These are phyloP conservation scores for Schizothecium vesticola DNA, from an alignment of 495 filamentous ascomycete genomes.

Conservation along the genomic window DNA sequence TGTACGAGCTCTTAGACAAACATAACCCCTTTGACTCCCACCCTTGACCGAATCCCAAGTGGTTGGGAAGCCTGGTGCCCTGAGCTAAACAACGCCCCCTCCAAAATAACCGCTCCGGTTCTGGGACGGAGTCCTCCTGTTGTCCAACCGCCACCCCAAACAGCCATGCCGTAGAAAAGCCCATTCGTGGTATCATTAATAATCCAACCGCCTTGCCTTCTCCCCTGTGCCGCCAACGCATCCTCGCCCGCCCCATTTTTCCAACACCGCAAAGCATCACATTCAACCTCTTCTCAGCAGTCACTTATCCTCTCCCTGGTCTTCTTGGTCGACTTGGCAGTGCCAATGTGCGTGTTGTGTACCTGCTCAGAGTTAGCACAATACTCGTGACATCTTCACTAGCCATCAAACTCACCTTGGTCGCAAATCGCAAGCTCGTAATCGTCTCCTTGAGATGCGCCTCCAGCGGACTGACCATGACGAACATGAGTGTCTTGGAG, in stretches of 20 bases:
- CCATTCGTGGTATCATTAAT: slow-evolving; percentile 17
- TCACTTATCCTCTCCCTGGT: slow-evolving; percentile 29
- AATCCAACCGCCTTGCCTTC: neutral
- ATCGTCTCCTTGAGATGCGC: slow-evolving; percentile 89
- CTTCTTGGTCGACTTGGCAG: slow-evolving; percentile 71
- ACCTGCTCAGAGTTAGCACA: slow-evolving; percentile 37
- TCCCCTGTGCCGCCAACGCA: neutral
- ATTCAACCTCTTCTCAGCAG: slow-evolving; percentile 7
- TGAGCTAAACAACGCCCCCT: neutral
- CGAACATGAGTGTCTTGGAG: slow-evolving; percentile 97
- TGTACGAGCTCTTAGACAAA: slow-evolving; percentile 5
- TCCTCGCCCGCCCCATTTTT: neutral
- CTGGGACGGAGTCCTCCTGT: neutral
- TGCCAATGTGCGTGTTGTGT: slow-evolving; percentile 85
- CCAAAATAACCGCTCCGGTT: neutral
- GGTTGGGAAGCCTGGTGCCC: too few relatives aligned
- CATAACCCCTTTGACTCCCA: neutral
- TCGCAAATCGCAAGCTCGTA: slow-evolving; percentile 93
- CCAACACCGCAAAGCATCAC: slow-evolving; percentile 10
- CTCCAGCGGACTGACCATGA: slow-evolving; percentile 92
- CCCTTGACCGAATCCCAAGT: too few relatives aligned
- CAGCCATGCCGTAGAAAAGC: neutral
- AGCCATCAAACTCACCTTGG: slow-evolving; percentile 56
- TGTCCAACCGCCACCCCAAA: neutral
- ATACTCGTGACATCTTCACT: neutral